Evolutionary conservation across 305 asterid genomes (phyloP).

Genomic region (Stenogyne calaminthoides): DNA sequence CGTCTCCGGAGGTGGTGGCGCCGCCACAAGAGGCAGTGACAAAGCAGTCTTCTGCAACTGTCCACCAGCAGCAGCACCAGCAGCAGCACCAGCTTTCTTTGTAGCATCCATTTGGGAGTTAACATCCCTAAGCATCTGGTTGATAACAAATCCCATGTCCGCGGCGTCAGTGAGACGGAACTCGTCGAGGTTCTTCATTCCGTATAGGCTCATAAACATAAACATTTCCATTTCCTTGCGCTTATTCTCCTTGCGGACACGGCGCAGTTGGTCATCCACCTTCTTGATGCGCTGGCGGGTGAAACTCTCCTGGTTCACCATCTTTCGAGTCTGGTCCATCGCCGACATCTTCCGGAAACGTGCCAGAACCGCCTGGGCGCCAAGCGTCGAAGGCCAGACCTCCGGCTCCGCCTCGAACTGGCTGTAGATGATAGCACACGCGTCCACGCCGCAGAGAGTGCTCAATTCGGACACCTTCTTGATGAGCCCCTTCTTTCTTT

Average conservation of each 20-base stretch:
- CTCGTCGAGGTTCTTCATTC: neutral
- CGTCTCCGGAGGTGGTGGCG: no score
- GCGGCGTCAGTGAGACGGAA: conserved; percentile 5
- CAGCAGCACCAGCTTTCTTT: neutral
- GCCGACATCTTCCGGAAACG: conserved; percentile 36
- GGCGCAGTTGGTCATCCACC: conserved; percentile 29
- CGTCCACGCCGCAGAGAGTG: conserved; percentile 46
- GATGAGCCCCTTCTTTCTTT: conserved; percentile 46
- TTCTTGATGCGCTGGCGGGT: conserved; percentile 32
- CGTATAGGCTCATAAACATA: conserved; percentile 16
- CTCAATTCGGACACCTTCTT: conserved; percentile 46
- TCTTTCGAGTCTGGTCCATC: conserved; percentile 26
- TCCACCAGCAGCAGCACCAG: neutral
- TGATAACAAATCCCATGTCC: conserved; percentile 30
- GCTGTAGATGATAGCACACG: conserved; percentile 43
- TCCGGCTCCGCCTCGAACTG: conserved; percentile 33
- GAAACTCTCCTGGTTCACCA: conserved; percentile 48
- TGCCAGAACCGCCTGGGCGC: conserved; percentile 31
- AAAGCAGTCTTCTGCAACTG: no score
- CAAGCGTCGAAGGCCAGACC: conserved; percentile 40
- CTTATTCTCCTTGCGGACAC: conserved; percentile 33
- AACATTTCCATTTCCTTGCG: conserved; percentile 13
- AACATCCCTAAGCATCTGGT: neutral
- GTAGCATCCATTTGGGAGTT: neutral
- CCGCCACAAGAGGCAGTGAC: neutral